Conservation (phyloP, 306 rosid species). For the Prunus davidiana region DNA sequence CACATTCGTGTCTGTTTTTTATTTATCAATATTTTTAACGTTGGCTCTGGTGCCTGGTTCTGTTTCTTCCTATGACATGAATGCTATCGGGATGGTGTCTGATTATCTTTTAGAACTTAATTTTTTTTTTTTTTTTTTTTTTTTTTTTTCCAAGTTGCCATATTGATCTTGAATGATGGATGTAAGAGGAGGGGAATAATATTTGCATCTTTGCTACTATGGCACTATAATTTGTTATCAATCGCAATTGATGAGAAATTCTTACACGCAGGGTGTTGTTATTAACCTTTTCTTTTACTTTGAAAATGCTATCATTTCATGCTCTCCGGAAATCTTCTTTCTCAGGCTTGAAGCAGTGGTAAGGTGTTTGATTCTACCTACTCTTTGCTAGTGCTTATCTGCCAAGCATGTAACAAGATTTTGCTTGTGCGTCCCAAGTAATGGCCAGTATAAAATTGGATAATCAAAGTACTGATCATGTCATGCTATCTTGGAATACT, state of each 20-base stretch:
- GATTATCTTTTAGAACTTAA: background rate
- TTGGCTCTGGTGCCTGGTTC: background rate
- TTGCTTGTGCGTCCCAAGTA: background rate
- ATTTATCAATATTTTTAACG: slow-evolving; percentile 5
- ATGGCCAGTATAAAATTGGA: background rate
- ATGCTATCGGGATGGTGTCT: background rate
- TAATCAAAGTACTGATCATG: no score
- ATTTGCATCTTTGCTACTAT: background rate
- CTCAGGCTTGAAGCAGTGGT: no score
- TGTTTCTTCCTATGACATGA: background rate
- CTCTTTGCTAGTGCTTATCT: background rate
- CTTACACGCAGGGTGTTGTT: background rate
- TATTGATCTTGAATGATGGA: background rate
- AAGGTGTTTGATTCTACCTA: no score
- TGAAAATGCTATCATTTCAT: no score
- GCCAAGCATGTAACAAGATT: background rate
- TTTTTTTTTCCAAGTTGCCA: background rate
- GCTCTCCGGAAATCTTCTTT: no score
- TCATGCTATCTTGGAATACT: no score
- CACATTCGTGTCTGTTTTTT: slow-evolving; percentile 11
- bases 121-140: no score
- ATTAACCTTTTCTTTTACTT: no score
- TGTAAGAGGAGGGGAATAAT: background rate
- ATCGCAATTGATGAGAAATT: background rate
- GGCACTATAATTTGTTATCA: background rate